Percentiles rank a stretch among this genome's conserved stretches.
These are phyloP conservation scores for Alnus rubra DNA, from an alignment of 306 rosid species.

Conservation along the genomic window DNA sequence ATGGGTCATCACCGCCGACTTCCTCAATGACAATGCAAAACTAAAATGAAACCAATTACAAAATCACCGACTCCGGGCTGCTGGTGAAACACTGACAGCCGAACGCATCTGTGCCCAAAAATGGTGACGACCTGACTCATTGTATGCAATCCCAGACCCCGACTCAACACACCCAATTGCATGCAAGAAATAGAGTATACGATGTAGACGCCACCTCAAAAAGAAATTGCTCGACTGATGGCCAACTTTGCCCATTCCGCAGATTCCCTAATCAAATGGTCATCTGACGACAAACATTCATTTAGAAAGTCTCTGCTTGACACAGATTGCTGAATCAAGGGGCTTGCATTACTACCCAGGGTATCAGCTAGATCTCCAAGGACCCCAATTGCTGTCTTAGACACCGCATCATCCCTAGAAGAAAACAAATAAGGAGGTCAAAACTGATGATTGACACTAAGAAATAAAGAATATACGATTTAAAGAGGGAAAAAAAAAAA, in stretches of 20 bases:
- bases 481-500: background rate
- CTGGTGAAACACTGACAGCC: constrained; percentile 51
- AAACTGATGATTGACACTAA: background rate
- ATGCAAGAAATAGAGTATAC: constrained; percentile 58
- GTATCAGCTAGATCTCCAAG: constrained; percentile 96
- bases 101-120: constrained; percentile 60
- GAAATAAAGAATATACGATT: background rate
- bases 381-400: constrained; percentile 86
- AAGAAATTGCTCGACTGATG: constrained; percentile 71
- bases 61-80: constrained; percentile 48
- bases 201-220: constrained; percentile 50
- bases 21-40: constrained; percentile 62
- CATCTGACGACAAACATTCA: constrained; percentile 83
- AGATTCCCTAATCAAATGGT: constrained; percentile 78
- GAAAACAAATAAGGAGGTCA: constrained; percentile 13
- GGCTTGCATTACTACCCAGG: constrained; percentile 65
- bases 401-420: constrained; percentile 84
- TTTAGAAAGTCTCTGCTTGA: constrained; percentile 84
- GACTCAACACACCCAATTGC: constrained; percentile 71
- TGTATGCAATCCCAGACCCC: constrained; percentile 78
- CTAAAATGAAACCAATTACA: constrained; percentile 32
- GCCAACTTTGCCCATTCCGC: constrained; percentile 96
- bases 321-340: constrained; percentile 76
- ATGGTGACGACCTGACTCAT: constrained; percentile 78
- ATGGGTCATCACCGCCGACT: constrained; percentile 52